Evolutionary conservation across 2,329 filamentous ascomycete species (phyloP).

Genomic region (Pseudogymnoascus sp.): DNA sequence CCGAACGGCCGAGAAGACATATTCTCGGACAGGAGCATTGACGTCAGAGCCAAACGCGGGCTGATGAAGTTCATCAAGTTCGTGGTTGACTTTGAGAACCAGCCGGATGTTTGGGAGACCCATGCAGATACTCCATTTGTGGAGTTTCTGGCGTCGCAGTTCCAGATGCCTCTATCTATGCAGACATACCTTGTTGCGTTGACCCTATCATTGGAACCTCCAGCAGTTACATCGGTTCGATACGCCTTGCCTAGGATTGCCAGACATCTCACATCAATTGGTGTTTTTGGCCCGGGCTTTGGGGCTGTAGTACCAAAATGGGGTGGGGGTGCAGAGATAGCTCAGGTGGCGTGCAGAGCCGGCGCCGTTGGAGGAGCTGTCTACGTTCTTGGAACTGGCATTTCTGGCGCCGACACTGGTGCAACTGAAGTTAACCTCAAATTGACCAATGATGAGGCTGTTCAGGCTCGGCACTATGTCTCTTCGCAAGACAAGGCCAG

Average conservation of each 20-base stretch:
- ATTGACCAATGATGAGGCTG: constrained; percentile 49
- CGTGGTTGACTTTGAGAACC: constrained; percentile 63
- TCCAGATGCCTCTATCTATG: constrained; percentile 61
- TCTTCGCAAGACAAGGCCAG: constrained; percentile 17
- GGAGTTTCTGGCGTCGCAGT: constrained; percentile 52
- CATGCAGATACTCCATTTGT: constrained; percentile 48
- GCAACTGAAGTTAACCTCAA: constrained; percentile 35
- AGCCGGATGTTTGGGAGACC: constrained; percentile 50
- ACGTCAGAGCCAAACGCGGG: constrained; percentile 71
- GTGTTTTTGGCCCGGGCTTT: constrained; percentile 81
- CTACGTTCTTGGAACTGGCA: constrained; percentile 73
- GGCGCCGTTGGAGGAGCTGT: constrained; percentile 84
- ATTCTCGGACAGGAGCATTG: constrained; percentile 69
- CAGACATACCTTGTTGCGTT: constrained; percentile 61
- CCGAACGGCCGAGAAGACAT: constrained; percentile 89
- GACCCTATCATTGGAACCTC: constrained; percentile 59
- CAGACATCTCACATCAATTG: constrained; percentile 77
- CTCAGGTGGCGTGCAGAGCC: constrained; percentile 85
- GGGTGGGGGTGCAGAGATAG: constrained; percentile 81
- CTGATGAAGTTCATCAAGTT: constrained; percentile 94
- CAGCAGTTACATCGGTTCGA: constrained; percentile 48
- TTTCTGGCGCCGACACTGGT: constrained; percentile 35
- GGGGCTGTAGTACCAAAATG: constrained; percentile 87
- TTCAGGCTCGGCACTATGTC: constrained; percentile 44
- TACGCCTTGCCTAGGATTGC: constrained; percentile 67